A percentile compares a stretch with the other conserved stretches of the same genome.
These are phyloP conservation scores for Colletotrichum trifolii DNA, from an alignment of 2,329 filamentous ascomycete genomes.

Conservation along the genomic window DNA sequence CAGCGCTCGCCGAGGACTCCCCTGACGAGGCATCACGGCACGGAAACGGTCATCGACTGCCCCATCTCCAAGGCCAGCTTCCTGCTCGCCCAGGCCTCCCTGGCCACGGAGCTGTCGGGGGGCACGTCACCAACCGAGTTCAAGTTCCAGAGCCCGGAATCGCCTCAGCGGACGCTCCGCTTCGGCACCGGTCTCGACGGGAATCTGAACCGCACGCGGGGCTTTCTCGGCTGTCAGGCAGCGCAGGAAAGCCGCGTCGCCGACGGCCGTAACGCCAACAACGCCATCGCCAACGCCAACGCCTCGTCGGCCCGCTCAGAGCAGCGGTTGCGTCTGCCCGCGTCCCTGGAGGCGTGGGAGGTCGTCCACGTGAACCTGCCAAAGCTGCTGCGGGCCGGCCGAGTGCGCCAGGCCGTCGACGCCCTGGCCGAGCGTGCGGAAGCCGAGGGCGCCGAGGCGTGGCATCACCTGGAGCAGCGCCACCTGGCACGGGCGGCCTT, in stretches of 20 bases:
- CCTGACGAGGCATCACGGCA: not conserved
- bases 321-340: conserved; percentile 25
- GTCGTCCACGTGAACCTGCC: conserved; percentile 19
- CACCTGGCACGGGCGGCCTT: conserved; percentile 27
- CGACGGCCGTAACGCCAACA: not conserved
- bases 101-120: conserved; percentile 12
- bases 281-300: no score
- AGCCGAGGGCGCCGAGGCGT: not conserved
- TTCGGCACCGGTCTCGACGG: conserved; percentile 30
- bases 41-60: conserved; percentile 13
- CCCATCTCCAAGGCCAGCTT: conserved; percentile 32
- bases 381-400: conserved; percentile 13
- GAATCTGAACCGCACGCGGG: conserved; percentile 14
- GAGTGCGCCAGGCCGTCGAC: conserved; percentile 28
- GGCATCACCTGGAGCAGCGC: conserved; percentile 17
- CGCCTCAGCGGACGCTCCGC: conserved; percentile 10
- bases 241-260: not conserved
- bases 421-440: not conserved
- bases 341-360: conserved; percentile 28
- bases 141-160: conserved; percentile 6
- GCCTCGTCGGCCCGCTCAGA: not conserved
- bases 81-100: conserved; percentile 27
- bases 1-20: conserved; percentile 15
- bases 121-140: conserved; percentile 15
- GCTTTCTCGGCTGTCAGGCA: conserved; percentile 18